Conservation (phyloP, 139 green algal species). For the Tetradesmus obliquus region DNA sequence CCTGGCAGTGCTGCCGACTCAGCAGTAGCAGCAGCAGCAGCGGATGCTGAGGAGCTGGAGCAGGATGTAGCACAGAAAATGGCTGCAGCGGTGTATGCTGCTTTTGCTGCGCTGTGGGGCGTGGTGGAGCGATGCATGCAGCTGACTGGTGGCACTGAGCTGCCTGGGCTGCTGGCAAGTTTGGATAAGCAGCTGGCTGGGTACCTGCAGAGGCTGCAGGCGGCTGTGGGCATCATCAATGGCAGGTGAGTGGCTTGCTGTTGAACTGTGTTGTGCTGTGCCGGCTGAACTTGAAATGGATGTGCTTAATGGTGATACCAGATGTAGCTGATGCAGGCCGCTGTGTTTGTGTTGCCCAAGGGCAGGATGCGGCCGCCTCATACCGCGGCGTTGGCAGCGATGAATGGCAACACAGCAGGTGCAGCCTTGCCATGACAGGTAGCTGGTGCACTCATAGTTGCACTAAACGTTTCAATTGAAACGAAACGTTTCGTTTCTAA, state of each 20-base stretch:
- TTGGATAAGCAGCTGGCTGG: constrained; percentile 60
- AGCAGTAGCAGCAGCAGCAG: constrained; percentile 33
- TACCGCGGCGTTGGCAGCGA: too few species aligned
- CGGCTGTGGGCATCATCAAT: constrained; percentile 18
- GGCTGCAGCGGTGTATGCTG: not conserved
- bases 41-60: constrained; percentile 25
- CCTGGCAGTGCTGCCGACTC: not conserved
- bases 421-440: too few species aligned
- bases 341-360: too few species aligned
- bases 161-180: constrained; percentile 65
- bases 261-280: too few species aligned
- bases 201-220: constrained; percentile 28
- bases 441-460: too few species aligned
- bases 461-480: too few species aligned
- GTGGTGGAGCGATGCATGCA: constrained; percentile 65
- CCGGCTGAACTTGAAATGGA: too few species aligned
- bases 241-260: constrained; percentile 4
- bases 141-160: constrained; percentile 72
- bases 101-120: constrained; percentile 43
- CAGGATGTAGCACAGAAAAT: constrained; percentile 34
- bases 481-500: too few species aligned
- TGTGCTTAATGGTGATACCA: too few species aligned
- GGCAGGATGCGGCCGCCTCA: too few species aligned
- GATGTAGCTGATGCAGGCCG: too few species aligned
- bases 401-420: too few species aligned